These are phyloP conservation scores for Pseudofabraea citricarpa DNA, from an alignment of 2,329 filamentous ascomycete genomes.

Conservation along the genomic window DNA sequence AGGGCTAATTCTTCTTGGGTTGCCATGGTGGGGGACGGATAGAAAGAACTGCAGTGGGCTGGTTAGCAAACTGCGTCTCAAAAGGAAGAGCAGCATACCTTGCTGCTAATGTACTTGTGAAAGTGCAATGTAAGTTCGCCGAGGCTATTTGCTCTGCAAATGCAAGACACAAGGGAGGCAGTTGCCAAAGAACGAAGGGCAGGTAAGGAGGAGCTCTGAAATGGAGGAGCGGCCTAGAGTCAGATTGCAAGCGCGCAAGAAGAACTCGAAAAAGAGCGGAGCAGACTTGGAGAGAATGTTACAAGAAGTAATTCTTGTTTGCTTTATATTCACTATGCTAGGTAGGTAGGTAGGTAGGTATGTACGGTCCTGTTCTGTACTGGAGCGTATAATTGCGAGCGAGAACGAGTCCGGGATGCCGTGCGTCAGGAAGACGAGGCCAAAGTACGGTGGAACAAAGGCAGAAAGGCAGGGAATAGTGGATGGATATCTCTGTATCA, in stretches of 20 bases:
- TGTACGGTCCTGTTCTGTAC: too few relatives aligned
- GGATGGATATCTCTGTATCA: too few relatives aligned
- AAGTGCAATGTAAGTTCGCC: conserved; percentile 18
- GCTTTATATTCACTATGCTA: conserved; percentile 48
- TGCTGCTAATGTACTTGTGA: conserved; percentile 20
- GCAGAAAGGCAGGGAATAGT: too few relatives aligned
- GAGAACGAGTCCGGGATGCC: too few relatives aligned
- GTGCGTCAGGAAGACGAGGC: not conserved
- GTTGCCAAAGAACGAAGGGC: not conserved
- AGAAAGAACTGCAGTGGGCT: conserved; percentile 27
- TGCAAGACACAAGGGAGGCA: conserved; percentile 1
- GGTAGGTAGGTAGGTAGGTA: conserved; percentile 22
- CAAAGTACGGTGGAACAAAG: not conserved
- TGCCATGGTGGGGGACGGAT: conserved; percentile 47
- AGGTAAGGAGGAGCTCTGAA: conserved; percentile 11
- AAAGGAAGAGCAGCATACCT: conserved; percentile 23
- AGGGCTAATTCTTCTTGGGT: conserved; percentile 77
- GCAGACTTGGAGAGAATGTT: conserved; percentile 27
- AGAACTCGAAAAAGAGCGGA: conserved; percentile 20
- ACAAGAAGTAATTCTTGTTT: conserved; percentile 26
- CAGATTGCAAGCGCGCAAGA: conserved; percentile 20
- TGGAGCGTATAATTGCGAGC: too few relatives aligned
- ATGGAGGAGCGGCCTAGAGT: conserved; percentile 21
- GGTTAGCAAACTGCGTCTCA: conserved; percentile 15
- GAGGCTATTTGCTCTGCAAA: conserved; percentile 19